phyloP scores from a whole-genome alignment of 768 basidiomycete genomes.

The Pseudohyphozyma bogoriensis region DNA sequence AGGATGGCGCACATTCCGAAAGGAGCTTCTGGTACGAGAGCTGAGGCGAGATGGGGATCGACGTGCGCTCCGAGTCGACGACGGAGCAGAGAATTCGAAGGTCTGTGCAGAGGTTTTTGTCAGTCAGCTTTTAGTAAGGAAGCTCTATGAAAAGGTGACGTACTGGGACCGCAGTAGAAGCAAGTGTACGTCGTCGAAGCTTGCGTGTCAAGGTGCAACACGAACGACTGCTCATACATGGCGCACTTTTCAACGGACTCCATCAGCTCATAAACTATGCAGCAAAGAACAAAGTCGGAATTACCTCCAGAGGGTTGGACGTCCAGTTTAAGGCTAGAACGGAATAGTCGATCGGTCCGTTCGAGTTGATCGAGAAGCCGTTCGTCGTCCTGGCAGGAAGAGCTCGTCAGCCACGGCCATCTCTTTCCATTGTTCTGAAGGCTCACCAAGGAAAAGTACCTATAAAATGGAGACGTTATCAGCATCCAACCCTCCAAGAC shows the following conservation, averaged over 20 bases:
- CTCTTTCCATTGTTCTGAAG: too few relatives aligned
- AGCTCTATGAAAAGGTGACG: neutral
- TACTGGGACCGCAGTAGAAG: neutral
- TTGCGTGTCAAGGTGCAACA: neutral
- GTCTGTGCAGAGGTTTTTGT: constrained; percentile 3
- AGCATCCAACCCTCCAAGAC: too few relatives aligned
- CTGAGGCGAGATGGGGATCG: neutral
- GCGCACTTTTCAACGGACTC: neutral
- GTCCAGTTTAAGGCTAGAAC: constrained; percentile 12
- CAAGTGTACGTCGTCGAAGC: neutral
- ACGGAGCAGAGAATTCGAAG: constrained; percentile 18
- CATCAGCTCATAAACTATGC: too few relatives aligned
- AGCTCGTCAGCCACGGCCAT: too few relatives aligned
- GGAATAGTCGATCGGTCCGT: constrained; percentile 16
- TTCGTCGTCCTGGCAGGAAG: too few relatives aligned
- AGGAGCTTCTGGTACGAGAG: neutral
- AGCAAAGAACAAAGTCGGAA: too few relatives aligned
- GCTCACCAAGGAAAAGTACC: constrained; percentile 15
- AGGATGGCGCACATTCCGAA: neutral
- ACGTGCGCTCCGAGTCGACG: constrained; percentile 15
- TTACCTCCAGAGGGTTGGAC: constrained; percentile 4
- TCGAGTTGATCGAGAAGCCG: constrained; percentile 3
- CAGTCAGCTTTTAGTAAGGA: too few relatives aligned
- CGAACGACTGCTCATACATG: constrained; percentile 17
- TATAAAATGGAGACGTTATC: neutral